Evolutionary conservation across 129 eudicot species (phyloP).

Genomic region (Tagetes patula): DNA sequence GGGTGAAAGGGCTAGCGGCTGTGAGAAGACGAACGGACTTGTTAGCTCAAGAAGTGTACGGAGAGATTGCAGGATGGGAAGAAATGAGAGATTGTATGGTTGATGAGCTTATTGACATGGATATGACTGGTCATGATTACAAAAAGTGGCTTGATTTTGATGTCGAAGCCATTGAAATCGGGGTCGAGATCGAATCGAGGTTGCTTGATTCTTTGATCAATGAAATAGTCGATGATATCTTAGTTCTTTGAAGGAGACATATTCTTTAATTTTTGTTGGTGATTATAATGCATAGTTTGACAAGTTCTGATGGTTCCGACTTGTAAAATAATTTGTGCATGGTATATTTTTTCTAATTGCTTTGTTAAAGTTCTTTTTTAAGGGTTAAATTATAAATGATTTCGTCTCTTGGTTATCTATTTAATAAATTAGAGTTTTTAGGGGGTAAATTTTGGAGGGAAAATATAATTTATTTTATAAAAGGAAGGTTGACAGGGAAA

Average conservation of each 20-base stretch:
- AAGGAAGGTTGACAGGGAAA: too few relatives aligned
- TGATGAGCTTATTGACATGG: slow-evolving; percentile 85
- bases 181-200: slow-evolving; percentile 63
- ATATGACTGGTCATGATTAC: slow-evolving; percentile 71
- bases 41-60: slow-evolving; percentile 65
- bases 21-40: slow-evolving; percentile 47
- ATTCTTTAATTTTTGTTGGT: not conserved
- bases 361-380: not conserved
- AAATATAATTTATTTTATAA: too few relatives aligned
- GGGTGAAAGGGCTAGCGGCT: slow-evolving; percentile 55
- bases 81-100: slow-evolving; percentile 72
- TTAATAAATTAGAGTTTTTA: too few relatives aligned
- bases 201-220: slow-evolving; percentile 66
- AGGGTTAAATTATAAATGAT: too few relatives aligned
- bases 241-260: slow-evolving; percentile 33
- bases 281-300: slow-evolving; percentile 21
- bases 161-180: slow-evolving; percentile 59
- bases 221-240: slow-evolving; percentile 71
- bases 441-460: too few relatives aligned
- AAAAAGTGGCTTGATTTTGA: slow-evolving; percentile 74
- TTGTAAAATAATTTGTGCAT: slow-evolving; percentile 24
- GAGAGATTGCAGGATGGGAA: slow-evolving; percentile 64
- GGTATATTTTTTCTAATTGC: not conserved
- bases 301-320: slow-evolving; percentile 24
- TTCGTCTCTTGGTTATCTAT: too few relatives aligned